These are phyloP conservation scores for Platanthera guangdongensis DNA, from an alignment of 106 monocot species.

Conservation along the genomic window DNA sequence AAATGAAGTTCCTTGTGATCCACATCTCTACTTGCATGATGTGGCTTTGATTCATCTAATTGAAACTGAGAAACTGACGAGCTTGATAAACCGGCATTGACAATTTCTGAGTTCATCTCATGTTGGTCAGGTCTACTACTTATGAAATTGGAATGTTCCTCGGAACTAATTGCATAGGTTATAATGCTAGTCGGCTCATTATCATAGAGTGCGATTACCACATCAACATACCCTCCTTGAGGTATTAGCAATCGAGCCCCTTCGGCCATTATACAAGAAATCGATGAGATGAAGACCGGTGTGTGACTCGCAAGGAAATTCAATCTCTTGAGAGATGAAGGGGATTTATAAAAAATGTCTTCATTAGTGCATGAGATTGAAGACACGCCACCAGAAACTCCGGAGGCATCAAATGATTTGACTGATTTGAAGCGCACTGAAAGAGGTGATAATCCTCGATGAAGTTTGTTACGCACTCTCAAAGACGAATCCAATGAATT, in stretches of 20 bases:
- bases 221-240: constrained; percentile 22
- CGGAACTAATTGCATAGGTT: constrained; percentile 54
- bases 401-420: constrained; percentile 35
- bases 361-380: constrained; percentile 26
- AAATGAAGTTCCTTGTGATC: constrained; percentile 56
- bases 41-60: constrained; percentile 19
- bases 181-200: constrained; percentile 74
- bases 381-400: constrained; percentile 11
- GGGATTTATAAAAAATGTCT: constrained; percentile 30
- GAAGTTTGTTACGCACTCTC: constrained; percentile 25
- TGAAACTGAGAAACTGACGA: constrained; percentile 7
- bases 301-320: constrained; percentile 26
- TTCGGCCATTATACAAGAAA: constrained; percentile 28
- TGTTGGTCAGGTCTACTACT: constrained; percentile 12
- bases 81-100: not conserved
- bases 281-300: constrained; percentile 40
- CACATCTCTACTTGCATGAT: constrained; percentile 4
- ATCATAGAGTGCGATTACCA: constrained; percentile 67
- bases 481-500: constrained; percentile 71
- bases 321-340: constrained; percentile 31
- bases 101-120: constrained; percentile 9
- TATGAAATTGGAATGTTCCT: constrained; percentile 56
- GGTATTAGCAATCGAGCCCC: constrained; percentile 60
- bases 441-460: constrained; percentile 20
- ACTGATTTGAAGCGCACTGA: constrained; percentile 33